A percentile compares a stretch with the other conserved stretches of the same genome.
These are phyloP conservation scores for Solanum habrochaites DNA, from an alignment of 257 asterid species.

Conservation along the genomic window DNA sequence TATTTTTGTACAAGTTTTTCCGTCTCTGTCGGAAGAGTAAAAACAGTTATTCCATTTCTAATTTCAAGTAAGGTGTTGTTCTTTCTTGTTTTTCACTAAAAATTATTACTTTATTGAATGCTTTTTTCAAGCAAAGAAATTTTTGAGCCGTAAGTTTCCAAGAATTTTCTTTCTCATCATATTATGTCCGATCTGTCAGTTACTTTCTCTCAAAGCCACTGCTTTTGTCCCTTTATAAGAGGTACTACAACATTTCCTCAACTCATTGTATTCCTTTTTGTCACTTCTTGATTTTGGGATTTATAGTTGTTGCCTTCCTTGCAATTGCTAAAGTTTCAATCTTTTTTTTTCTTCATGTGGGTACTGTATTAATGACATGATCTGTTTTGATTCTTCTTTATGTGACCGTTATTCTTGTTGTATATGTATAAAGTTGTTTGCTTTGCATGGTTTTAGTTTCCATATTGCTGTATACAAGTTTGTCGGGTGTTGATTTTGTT, in stretches of 20 bases:
- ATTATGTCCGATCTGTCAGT: background rate
- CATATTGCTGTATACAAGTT: background rate
- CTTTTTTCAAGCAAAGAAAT: background rate
- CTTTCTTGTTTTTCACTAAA: background rate
- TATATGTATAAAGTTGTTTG: background rate
- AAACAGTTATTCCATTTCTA: background rate
- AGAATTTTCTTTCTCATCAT: background rate
- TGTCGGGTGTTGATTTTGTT: background rate
- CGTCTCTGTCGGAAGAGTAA: background rate
- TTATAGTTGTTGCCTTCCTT: background rate
- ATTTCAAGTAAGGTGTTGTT: background rate
- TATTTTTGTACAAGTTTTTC: background rate
- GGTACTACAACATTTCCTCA: background rate
- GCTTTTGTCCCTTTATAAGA: conserved; percentile 1
- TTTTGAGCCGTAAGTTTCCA: background rate
- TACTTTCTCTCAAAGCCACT: conserved; percentile 39
- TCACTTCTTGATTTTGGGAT: background rate
- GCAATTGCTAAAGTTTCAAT: background rate
- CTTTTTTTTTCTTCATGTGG: background rate
- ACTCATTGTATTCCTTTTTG: background rate
- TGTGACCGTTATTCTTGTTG: background rate
- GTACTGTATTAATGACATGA: background rate
- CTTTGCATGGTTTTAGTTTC: background rate
- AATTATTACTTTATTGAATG: background rate
- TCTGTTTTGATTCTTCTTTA: background rate